Percentiles rank a stretch among this genome's conserved stretches.
phyloP scores from a whole-genome alignment of 345 rosid species.

The Euphorbia lathyris region DNA sequence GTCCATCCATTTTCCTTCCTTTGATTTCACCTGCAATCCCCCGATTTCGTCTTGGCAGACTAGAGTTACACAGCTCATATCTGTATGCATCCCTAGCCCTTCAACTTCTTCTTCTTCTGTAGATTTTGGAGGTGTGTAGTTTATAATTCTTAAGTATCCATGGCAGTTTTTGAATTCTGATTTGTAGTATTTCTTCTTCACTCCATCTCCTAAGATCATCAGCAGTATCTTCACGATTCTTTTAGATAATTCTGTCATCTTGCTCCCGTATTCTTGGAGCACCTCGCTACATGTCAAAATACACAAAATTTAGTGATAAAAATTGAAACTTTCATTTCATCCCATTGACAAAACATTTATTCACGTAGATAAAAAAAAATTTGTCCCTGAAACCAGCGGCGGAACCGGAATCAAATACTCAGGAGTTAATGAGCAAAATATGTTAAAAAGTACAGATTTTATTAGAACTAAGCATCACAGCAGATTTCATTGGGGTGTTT shows the following conservation, averaged over 20 bases:
- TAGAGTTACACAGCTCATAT: slow-evolving; percentile 44
- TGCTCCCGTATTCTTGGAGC: slow-evolving; percentile 34
- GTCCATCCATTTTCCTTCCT: slow-evolving; percentile 43
- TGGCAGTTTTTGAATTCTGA: slow-evolving; percentile 36
- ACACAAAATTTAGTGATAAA: too few species aligned
- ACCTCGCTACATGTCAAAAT: slow-evolving; percentile 9
- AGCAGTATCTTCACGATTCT: slow-evolving; percentile 26
- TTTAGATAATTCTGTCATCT: slow-evolving; percentile 33
- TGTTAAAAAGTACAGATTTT: too few species aligned
- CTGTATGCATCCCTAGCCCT: slow-evolving; percentile 48
- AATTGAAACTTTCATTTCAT: too few species aligned
- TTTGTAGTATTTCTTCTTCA: slow-evolving; percentile 21
- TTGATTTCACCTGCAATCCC: slow-evolving; percentile 42
- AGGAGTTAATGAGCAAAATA: too few species aligned
- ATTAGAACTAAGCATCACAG: too few species aligned
- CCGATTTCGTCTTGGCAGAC: slow-evolving; percentile 38
- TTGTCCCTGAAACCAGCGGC: too few species aligned
- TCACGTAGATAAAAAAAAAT: too few species aligned
- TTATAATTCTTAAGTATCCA: slow-evolving; percentile 40
- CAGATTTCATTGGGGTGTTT: too few species aligned
- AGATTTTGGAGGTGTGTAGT: slow-evolving; percentile 31
- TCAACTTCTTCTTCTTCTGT: slow-evolving; percentile 25
- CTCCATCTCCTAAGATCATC: slow-evolving; percentile 25
- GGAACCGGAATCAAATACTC: too few species aligned
- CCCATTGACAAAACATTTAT: too few species aligned